Percentiles rank a stretch among this genome's conserved stretches.
Evolutionary conservation across 108 stramenopile species (phyloP).

Genomic region (Skeletonema costatum): DNA sequence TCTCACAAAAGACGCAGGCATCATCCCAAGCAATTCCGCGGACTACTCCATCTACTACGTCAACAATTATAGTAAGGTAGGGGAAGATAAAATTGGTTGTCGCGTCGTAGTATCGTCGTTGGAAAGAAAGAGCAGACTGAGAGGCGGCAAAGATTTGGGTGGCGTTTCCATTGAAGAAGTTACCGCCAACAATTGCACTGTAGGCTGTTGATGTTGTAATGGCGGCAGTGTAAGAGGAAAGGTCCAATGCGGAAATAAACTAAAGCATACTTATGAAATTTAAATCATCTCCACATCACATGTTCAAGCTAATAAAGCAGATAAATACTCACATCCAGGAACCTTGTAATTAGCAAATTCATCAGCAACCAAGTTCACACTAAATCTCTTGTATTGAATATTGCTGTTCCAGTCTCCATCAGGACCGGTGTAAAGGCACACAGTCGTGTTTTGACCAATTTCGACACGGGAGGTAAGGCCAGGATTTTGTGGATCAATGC

Average conservation of each 20-base stretch:
- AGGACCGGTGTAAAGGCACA: constrained; percentile 44
- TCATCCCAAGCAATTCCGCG: constrained; percentile 91
- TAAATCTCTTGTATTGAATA: constrained; percentile 36
- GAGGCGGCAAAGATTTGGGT: constrained; percentile 41
- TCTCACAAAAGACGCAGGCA: constrained; percentile 84
- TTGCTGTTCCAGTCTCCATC: constrained; percentile 40
- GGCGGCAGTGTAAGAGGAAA: neutral
- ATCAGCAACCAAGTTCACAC: constrained; percentile 36
- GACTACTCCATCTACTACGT: constrained; percentile 80
- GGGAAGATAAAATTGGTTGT: constrained; percentile 61
- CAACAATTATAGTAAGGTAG: constrained; percentile 85
- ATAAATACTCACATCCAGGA: constrained; percentile 37
- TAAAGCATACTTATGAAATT: neutral
- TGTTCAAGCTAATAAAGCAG: neutral
- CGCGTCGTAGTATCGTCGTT: constrained; percentile 62
- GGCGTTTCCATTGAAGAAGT: constrained; percentile 9
- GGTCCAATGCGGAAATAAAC: neutral
- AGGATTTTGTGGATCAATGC: constrained; percentile 31
- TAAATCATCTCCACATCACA: neutral
- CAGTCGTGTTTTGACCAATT: constrained; percentile 35
- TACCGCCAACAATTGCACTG: constrained; percentile 5
- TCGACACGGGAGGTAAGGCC: constrained; percentile 7
- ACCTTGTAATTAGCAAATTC: constrained; percentile 45
- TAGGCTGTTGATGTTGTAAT: constrained; percentile 23
- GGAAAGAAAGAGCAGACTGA: constrained; percentile 50